Conservation (phyloP, 2,329 filamentous ascomycete genomes). For the Ceratocystis variospora region DNA sequence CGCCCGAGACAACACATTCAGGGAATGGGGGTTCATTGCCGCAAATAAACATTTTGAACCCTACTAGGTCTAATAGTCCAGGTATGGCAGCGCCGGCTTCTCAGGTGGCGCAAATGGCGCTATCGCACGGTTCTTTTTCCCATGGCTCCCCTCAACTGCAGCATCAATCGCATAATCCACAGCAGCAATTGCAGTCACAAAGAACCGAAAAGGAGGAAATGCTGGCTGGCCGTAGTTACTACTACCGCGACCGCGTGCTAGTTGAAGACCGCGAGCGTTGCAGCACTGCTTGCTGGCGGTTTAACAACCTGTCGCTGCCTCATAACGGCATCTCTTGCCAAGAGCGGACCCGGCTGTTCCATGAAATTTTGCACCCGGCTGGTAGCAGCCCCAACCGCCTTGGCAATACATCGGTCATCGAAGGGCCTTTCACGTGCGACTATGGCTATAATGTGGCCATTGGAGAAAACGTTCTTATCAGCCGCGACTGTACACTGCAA, state of each 20-base stretch:
- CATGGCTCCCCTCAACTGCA: constrained; percentile 21
- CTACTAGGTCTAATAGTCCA: constrained; percentile 37
- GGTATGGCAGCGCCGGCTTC: constrained; percentile 27
- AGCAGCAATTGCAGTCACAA: constrained; percentile 19
- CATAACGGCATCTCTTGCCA: constrained; percentile 54
- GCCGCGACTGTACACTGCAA: constrained; percentile 68
- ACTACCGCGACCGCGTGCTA: constrained; percentile 63
- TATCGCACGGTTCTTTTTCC: constrained; percentile 42
- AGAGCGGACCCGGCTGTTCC: constrained; percentile 56
- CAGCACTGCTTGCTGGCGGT: constrained; percentile 65
- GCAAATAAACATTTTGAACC: constrained; percentile 43
- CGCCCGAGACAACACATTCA: constrained; percentile 27
- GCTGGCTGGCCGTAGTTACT: constrained; percentile 66
- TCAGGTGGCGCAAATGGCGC: constrained; percentile 39
- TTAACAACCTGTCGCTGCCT: constrained; percentile 72
- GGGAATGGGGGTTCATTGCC: constrained; percentile 38
- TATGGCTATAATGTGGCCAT: constrained; percentile 93
- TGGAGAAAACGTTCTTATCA: constrained; percentile 71
- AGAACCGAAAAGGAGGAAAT: constrained; percentile 79
- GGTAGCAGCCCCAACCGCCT: constrained; percentile 42
- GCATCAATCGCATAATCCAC: neutral
- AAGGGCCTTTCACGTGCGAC: constrained; percentile 81
- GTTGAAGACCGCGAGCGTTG: constrained; percentile 75
- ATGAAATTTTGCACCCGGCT: constrained; percentile 57
- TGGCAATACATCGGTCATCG: constrained; percentile 64